phyloP scores from a whole-genome alignment of 2,329 filamentous ascomycete genomes.

The Penicillium glabrum region DNA sequence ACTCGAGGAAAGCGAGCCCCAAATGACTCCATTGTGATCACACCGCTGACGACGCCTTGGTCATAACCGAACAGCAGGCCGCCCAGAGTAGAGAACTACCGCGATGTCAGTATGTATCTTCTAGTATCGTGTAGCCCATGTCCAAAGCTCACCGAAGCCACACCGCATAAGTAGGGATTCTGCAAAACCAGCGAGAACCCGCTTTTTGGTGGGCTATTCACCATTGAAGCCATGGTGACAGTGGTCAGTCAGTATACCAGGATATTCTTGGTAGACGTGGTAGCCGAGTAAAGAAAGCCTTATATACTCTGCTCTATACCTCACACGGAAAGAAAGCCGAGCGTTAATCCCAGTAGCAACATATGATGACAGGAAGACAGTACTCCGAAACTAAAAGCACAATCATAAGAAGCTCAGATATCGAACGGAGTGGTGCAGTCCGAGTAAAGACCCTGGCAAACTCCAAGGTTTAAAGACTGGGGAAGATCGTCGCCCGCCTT shows the following conservation, averaged over 20 bases:
- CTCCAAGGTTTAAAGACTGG: neutral
- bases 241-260: neutral
- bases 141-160: conserved; percentile 40
- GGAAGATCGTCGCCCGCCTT: neutral
- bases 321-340: neutral
- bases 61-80: conserved; percentile 52
- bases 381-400: conserved; percentile 12
- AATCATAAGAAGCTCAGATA: neutral
- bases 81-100: conserved; percentile 43
- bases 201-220: conserved; percentile 16
- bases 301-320: conserved; percentile 3
- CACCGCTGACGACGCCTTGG: conserved; percentile 51
- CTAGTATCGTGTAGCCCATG: too few species aligned
- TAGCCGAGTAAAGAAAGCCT: neutral
- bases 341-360: neutral
- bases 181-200: conserved; percentile 31
- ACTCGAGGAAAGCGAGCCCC: conserved; percentile 41
- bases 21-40: conserved; percentile 50
- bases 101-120: neutral
- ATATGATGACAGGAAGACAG: conserved; percentile 14
- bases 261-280: neutral
- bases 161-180: conserved; percentile 48
- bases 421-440: neutral
- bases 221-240: conserved; percentile 16
- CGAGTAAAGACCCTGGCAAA: neutral